Base-by-base conservation (phyloP, 2,329 filamentous ascomycete genomes). In the Penicillium hesseltinei region DNA sequence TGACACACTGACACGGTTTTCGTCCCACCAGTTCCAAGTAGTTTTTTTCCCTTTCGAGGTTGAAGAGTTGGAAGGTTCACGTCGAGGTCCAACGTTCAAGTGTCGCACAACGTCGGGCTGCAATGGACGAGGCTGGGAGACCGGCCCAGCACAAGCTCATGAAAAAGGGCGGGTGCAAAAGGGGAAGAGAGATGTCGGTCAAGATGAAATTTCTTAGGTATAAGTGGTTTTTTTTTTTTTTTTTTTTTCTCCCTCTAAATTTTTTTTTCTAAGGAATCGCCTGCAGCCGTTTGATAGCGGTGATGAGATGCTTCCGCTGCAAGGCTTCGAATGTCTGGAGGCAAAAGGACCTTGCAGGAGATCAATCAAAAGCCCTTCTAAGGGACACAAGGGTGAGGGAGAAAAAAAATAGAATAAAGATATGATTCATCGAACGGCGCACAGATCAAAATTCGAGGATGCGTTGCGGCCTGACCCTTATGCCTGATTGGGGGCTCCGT, bases 381-480 rank as follows among this genome's bases (percentile, higher is more conserved):
- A 51, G 33, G 48, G 54, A 56, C 40, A 56, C 51, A 56, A 56
- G 45, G 42, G 43, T 43, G 35, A 55, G 50, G 39, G 39, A 55
- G 27, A 27, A 56, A 51, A 49, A 56, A 47, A 40, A 45, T 35
- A 44, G 40, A 55, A n/a, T 44, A 27, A 38, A 44, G 53, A 48
- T 50, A 48, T 54, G 57, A 59, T 60, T 54, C 48, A 57, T 58
- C 46, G 40, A 50, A 29, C 15, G 36, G 58, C 63, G 63, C 62
- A 65, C 62, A 65, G 62, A 64, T 65, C 51, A 59, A 57, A 57
- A 57, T 62, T 47, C 51, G 36, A 62, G 49, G 55, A 57, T 65
- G 65, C 61, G 62, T 66, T 66, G 62, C 65, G 64, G 65, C 63
- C 65, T 66, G 65, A 66, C 61, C 55, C 53, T 60, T 54, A 60